Evolutionary conservation across 768 basidiomycete species (phyloP).

Genomic region (Macrolepiota dolichaula): DNA sequence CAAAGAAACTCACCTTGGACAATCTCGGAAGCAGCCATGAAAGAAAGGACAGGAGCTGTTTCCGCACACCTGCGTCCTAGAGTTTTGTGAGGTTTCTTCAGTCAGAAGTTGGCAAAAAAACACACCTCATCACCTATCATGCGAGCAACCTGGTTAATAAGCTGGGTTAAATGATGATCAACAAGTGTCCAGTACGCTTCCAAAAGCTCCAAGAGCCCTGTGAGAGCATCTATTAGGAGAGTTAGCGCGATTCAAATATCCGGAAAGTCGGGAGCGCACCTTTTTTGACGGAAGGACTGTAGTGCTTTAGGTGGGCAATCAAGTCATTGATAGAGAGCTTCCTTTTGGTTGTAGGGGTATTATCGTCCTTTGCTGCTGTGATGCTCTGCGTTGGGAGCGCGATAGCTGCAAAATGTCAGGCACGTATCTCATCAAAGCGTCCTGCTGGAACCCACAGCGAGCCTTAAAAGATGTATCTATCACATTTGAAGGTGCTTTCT

Average conservation of each 20-base stretch:
- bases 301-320: conserved; percentile 76
- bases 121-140: conserved; percentile 81
- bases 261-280: conserved; percentile 36
- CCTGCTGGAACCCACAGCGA: conserved; percentile 64
- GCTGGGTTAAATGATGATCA: conserved; percentile 43
- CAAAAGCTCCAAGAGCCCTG: conserved; percentile 71
- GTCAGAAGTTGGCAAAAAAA: conserved; percentile 1
- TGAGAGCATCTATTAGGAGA: conserved; percentile 56
- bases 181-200: conserved; percentile 57
- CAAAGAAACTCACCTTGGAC: conserved; percentile 38
- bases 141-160: conserved; percentile 63
- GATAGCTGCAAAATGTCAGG: conserved; percentile 59
- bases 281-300: conserved; percentile 72
- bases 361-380: conserved; percentile 46
- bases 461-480: conserved; percentile 97
- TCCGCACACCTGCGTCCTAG: conserved; percentile 81
- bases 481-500: conserved; percentile 75
- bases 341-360: conserved; percentile 69
- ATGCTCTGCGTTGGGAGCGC: conserved; percentile 86
- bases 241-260: background rate
- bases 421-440: conserved; percentile 9
- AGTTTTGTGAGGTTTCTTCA: conserved; percentile 12
- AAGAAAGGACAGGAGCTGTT: conserved; percentile 64
- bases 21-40: conserved; percentile 70
- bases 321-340: conserved; percentile 78